Percentiles rank a stretch among this genome's conserved stretches.
Evolutionary conservation across 148 eudicot species (phyloP).

Genomic region (Cornus florida): DNA sequence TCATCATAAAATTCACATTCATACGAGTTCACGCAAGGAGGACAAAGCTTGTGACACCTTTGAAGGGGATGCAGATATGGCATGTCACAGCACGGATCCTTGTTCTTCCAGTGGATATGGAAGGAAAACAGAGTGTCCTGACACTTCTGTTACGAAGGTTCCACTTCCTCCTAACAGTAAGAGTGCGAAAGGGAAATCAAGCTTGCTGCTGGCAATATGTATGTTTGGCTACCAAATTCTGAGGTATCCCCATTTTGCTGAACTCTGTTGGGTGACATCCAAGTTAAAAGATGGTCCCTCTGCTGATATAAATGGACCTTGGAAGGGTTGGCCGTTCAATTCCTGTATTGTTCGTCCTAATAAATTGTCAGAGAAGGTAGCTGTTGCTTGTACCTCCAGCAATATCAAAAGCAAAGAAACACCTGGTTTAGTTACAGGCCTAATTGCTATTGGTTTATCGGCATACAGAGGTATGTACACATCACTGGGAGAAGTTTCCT

Average conservation of each 20-base stretch:
- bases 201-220: conserved; percentile 55
- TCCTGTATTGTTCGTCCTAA: conserved; percentile 78
- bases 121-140: conserved; percentile 22
- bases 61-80: conserved; percentile 27
- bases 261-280: conserved; percentile 96
- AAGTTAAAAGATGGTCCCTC: conserved; percentile 87
- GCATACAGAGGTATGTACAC: conserved; percentile 81
- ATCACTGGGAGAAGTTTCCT: conserved; percentile 65
- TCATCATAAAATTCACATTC: conserved; percentile 46
- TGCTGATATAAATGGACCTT: conserved; percentile 68
- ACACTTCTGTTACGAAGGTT: conserved; percentile 28
- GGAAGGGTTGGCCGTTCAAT: conserved; percentile 99
- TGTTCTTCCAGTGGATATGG: conserved; percentile 29
- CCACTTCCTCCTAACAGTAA: conserved; percentile 26
- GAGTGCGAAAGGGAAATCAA: conserved; percentile 60
- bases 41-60: conserved; percentile 18
- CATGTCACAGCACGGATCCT: conserved; percentile 20
- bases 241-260: conserved; percentile 89
- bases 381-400: conserved; percentile 40
- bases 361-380: conserved; percentile 36
- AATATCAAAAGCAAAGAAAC: conserved; percentile 47
- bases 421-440: conserved; percentile 71
- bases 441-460: conserved; percentile 80
- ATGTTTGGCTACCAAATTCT: conserved; percentile 82
- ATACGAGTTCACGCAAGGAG: conserved; percentile 18